Percentiles rank a stretch among this genome's conserved stretches.
phyloP scores from a whole-genome alignment of 208 protist species.

The Tritrichomonas musculus region DNA sequence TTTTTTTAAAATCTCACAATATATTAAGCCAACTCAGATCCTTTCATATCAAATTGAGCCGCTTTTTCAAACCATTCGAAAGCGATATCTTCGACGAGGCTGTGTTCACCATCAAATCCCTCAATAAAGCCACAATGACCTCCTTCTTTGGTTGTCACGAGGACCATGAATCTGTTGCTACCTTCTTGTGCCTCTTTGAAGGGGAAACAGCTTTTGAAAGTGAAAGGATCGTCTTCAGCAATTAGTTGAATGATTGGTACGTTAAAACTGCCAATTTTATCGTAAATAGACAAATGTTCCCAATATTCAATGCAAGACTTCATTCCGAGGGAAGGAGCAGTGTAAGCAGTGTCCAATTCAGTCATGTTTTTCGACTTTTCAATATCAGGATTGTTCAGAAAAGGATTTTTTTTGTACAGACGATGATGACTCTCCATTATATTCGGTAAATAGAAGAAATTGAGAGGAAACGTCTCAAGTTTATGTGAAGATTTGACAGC shows the following conservation, averaged over 20 bases:
- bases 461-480: neutral
- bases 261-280: neutral
- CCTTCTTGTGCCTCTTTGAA: neutral
- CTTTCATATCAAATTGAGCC: too few relatives aligned
- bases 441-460: neutral
- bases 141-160: neutral
- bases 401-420: neutral
- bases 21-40: too few relatives aligned
- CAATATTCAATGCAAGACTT: neutral
- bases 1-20: too few relatives aligned
- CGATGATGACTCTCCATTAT: neutral
- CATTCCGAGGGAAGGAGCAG: neutral
- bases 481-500: too few relatives aligned
- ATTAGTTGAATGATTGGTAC: neutral
- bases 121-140: neutral
- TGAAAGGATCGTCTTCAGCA: constrained; percentile 1
- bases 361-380: neutral
- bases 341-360: neutral
- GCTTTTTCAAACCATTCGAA: too few relatives aligned
- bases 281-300: neutral
- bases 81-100: neutral
- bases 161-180: neutral
- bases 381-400: neutral
- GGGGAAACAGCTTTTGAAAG: neutral
- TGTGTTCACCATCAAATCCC: neutral